Base-by-base conservation (phyloP, 164 flowering plant species). In the Tetracentron sinense region DNA sequence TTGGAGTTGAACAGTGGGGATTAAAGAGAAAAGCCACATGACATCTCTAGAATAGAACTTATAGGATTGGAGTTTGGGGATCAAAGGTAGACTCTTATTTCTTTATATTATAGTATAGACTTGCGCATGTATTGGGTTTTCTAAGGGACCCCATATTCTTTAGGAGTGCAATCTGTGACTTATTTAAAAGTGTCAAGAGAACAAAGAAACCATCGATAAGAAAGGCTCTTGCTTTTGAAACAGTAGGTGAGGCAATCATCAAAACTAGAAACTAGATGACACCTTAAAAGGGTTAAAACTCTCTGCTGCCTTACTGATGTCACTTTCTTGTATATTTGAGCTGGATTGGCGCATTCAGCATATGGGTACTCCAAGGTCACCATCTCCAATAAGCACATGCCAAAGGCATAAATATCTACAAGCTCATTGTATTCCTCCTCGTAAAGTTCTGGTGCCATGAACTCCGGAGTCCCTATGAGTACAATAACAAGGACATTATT, bases 401-500 rank as follows among this genome's bases (percentile, higher is more conserved):
- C 98, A 66, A 94, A 94, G 48, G 98, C 95, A 79, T 93, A 93
- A 19, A 93, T 85, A 68, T 93, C 98, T n/a, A 93, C 96, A 54
- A 94, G 96, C 70, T 91, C 97, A 78, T 94, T 87, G 67, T 94
- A 94, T 61, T 94, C 95, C 76, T 91, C 98, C 74, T 89, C 96
- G 64, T 94, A 94, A 66, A 94, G 86, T 74, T 94, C 98, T 28
- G 98, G 98, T 42, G 98, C 98, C 98, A 94, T 94, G 79, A 91
- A 94, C 75, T 94, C 97, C 0, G 97, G 95, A 29, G 96, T 92
- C 67, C 98, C 98, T 92, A 55, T 58, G 60, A 63, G 25, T 42
- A 71, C 52, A 67, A 28, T 10, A 31, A 57, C 1, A 57, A 38
- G 46, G 15, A 66, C 10, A 16, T 35, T 33, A 26, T 14, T 46